phyloP scores from a whole-genome alignment of 1,284 basidiomycete genomes.

The Melanopsichium pennsylvanicum region DNA sequence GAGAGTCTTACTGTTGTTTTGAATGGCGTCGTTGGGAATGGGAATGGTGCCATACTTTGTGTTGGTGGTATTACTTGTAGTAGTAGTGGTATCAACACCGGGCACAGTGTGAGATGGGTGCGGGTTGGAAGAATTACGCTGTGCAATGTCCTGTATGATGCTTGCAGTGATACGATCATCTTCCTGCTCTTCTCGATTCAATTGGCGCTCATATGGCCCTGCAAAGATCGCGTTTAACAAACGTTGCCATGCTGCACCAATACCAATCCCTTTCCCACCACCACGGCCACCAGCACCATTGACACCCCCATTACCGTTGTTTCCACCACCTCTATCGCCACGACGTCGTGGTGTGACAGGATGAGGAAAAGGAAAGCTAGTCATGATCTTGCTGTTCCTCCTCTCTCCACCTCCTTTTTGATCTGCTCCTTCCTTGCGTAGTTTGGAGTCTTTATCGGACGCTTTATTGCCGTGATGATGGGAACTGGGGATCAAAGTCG shows the following conservation, averaged over 20 bases:
- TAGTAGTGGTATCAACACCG: neutral
- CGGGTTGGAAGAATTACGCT: constrained; percentile 2
- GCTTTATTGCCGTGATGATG: too few relatives aligned
- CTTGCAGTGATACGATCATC: constrained; percentile 30
- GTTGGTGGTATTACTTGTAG: neutral
- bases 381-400: constrained; percentile 48
- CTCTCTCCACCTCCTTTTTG: constrained; percentile 3
- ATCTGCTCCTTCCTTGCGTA: neutral
- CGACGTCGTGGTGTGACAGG: constrained; percentile 16
- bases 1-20: too few relatives aligned
- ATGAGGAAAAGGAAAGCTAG: constrained; percentile 48
- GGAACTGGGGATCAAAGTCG: too few relatives aligned
- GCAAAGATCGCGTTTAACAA: constrained; percentile 30
- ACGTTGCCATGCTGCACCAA: constrained; percentile 20
- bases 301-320: neutral
- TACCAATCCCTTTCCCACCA: too few relatives aligned
- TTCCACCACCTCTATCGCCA: neutral
- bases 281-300: neutral
- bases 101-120: neutral
- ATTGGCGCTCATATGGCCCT: constrained; percentile 32
- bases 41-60: neutral
- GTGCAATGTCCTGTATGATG: constrained; percentile 25
- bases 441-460: too few relatives aligned
- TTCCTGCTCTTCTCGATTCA: constrained; percentile 26
- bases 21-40: too few relatives aligned